Evolutionary conservation across 352 stramenopile genomes (phyloP).

Genomic region (Phytopythium aichiense): DNA sequence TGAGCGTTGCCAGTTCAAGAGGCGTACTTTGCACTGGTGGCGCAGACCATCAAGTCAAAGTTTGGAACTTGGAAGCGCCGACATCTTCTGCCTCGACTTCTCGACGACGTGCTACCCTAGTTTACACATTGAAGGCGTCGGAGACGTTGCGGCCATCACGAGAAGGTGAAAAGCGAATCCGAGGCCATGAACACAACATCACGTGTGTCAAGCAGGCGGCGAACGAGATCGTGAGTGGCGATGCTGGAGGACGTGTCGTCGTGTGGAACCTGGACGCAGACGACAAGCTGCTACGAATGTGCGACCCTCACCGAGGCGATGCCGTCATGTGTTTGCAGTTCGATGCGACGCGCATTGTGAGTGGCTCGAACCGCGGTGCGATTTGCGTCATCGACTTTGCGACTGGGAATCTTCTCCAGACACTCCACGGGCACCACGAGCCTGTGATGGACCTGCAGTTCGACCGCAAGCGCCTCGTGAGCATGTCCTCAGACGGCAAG

Average conservation of each 20-base stretch:
- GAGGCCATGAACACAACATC: conserved; percentile 50
- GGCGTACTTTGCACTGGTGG: conserved; percentile 42
- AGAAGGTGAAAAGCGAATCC: conserved; percentile 36
- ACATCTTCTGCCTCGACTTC: conserved; percentile 13
- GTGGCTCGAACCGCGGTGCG: conserved; percentile 35
- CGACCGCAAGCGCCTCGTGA: conserved; percentile 61
- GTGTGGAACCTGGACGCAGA: conserved; percentile 73
- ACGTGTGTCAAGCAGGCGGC: conserved; percentile 51
- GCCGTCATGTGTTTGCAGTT: conserved; percentile 68
- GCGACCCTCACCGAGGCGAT: conserved; percentile 42
- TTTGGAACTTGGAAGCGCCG: conserved; percentile 43
- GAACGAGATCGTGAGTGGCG: conserved; percentile 74
- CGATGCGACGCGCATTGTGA: conserved; percentile 73
- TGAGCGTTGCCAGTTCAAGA: conserved; percentile 46
- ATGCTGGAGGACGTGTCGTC: conserved; percentile 50
- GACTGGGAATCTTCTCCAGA: conserved; percentile 63
- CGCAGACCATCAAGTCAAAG: conserved; percentile 60
- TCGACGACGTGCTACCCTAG: conserved; percentile 27
- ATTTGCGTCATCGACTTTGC: conserved; percentile 78
- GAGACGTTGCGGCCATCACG: neutral
- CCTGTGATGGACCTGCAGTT: conserved; percentile 68
- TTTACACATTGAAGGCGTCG: conserved; percentile 39
- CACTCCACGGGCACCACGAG: conserved; percentile 41
- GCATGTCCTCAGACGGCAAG: conserved; percentile 54
- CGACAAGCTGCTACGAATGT: conserved; percentile 56